Evolutionary conservation across 345 rosid species (phyloP).

Genomic region (Carallia brachiata): DNA sequence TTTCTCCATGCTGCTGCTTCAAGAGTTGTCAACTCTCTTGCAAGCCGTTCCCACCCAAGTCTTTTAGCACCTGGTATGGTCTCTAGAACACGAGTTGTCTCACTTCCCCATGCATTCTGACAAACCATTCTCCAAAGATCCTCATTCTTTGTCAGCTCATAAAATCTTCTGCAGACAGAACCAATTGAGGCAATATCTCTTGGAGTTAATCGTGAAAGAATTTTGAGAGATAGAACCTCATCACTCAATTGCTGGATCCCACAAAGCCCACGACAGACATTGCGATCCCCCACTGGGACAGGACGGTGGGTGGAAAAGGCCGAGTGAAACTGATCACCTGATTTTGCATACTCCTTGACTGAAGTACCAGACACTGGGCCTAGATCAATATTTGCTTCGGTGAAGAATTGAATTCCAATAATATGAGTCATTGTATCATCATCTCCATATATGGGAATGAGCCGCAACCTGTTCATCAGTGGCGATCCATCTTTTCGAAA

Average conservation of each 20-base stretch:
- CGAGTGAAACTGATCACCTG: conserved; percentile 38
- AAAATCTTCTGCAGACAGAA: conserved; percentile 62
- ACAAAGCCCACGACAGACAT: conserved; percentile 58
- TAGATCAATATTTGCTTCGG: conserved; percentile 75
- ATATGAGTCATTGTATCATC: conserved; percentile 74
- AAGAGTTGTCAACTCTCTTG: conserved; percentile 81
- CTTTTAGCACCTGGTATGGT: conserved; percentile 79
- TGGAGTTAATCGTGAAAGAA: conserved; percentile 74
- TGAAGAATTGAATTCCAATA: conserved; percentile 82
- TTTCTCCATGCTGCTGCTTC: conserved; percentile 93
- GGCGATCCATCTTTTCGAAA: conserved; percentile 87
- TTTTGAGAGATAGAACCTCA: conserved; percentile 69
- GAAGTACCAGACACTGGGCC: conserved; percentile 64
- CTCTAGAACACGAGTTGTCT: conserved; percentile 72
- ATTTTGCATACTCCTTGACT: conserved; percentile 51
- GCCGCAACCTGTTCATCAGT: conserved; percentile 65
- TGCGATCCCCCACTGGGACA: conserved; percentile 45
- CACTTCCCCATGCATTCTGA: conserved; percentile 87
- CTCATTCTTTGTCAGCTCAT: conserved; percentile 72
- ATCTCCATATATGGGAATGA: conserved; percentile 84
- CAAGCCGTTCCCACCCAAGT: conserved; percentile 82
- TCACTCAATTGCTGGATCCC: conserved; percentile 73
- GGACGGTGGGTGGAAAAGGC: conserved; percentile 39
- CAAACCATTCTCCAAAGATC: conserved; percentile 89
- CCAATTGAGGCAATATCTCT: conserved; percentile 80